Evolutionary conservation across 1,284 basidiomycete species (phyloP), one percentile per base, ranked within the genome.

Genomic region (Fomitiporia mediterranea): DNA sequence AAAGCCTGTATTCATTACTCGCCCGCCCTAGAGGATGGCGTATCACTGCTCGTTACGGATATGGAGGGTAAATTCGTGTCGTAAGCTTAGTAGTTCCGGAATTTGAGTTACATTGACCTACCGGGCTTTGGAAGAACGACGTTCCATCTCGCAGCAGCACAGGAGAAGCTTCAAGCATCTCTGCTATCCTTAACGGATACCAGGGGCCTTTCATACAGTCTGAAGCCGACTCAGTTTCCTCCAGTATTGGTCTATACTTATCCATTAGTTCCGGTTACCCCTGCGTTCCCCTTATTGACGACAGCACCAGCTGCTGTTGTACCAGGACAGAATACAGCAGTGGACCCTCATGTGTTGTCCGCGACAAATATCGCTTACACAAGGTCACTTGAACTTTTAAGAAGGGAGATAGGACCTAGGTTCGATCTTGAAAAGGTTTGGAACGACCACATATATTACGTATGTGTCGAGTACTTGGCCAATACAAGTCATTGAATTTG

Each of bases 361-460:
- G 75, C 75, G 28, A 70, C 68, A n/a, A 68, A 66, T 47, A 61
- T 77, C n/a, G 70, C 74, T 8, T 69, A 75, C 57, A 72, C 70
- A 37, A 67, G 74, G n/a, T 74, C 73, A 40, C 64, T 77, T 21
- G 70, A 69, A 54, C 62, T 72, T 30, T 64, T 76, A 35, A 68
- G 68, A 47, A 66, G 68, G 42, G 61, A 71, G 43, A 62, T 78
- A 23, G 75, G 76, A 2, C 76, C 76, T 39, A 69, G 74, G 58
- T 75, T 70, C 58, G 66, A 74, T 44, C 63, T 77, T 0, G 76
- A 77, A 64, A 69, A 70, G 57, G 62, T 76, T 3, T 78, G 76
- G 75, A 71, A 74, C 55, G 68, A 65, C 61, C 74, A 77, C 57
- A 74, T 75, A 7, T 69, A 72, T 61, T 75, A 73, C 60, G 72